Base-by-base conservation (phyloP, 2,329 filamentous ascomycete species). In the Botrytis aclada region DNA sequence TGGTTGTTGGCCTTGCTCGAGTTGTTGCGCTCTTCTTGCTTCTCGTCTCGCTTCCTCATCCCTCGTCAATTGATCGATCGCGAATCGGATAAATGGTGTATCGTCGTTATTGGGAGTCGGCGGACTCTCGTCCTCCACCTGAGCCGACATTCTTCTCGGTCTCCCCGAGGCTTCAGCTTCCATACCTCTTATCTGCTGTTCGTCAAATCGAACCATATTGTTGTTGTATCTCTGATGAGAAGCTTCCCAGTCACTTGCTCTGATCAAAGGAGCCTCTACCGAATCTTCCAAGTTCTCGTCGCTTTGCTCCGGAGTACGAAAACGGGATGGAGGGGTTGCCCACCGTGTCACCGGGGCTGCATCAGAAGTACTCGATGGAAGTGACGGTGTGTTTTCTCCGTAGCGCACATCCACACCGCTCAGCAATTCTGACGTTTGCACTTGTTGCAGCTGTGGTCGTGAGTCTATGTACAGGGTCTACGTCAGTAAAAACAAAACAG, bases 71-170 rank as follows among this genome's bases (percentile, higher is more conserved):
- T 95, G 93, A 76, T 97, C 93, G 75, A 98, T 89, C 58, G 95
- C 95, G 81, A 96, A 97, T 76, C 92, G 92, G 75, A 98, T 93
- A 81, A 95, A 97, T 0, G 94, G 94, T 14, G 90, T 92, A 79
- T 97, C 92, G 79, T 97, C 94, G 56, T 94, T 85, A 16, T 91
- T 93, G 20, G 85, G 83, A 69, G 83, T 83, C 25, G 77, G 77
- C 20, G 69, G 60, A 34, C 67, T 62, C 43, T 72, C 71, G 29
- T 78, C 76, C 41, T 74, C 39, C 10, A 74, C 72, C 37, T 60
- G 63, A 43, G 74, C 69, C 8, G 76, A 74, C 76, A 77, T 77
- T 34, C 66, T 77, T 56, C 58, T 60, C 65, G 74, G 75, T 37
- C 73, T 73, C 66, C 71, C 71, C 62, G 77, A 76, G 69, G 74